Evolutionary conservation across 1,284 basidiomycete species (phyloP).

Genomic region (Cyathus olla): DNA sequence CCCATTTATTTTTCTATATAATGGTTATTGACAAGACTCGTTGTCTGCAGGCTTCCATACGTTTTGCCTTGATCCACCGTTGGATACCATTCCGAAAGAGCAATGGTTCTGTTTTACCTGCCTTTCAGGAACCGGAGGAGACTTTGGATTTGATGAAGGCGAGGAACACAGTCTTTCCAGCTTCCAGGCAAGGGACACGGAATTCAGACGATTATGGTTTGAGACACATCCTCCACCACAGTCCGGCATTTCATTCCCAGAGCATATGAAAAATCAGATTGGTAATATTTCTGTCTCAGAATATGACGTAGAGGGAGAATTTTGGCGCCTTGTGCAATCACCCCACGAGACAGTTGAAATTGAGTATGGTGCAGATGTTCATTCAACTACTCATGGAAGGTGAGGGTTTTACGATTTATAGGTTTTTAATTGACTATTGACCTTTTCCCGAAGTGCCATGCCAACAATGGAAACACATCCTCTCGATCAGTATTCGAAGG

Average conservation of each 20-base stretch:
- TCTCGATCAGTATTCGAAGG: constrained; percentile 86
- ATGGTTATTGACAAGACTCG: constrained; percentile 16
- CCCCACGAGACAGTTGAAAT: constrained; percentile 95
- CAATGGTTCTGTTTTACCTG: constrained; percentile 98
- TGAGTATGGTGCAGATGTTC: constrained; percentile 99
- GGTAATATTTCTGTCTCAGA: constrained; percentile 83
- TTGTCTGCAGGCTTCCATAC: constrained; percentile 87
- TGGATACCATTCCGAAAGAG: constrained; percentile 87
- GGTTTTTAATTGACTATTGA: constrained; percentile 6
- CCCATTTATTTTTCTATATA: constrained; percentile 20
- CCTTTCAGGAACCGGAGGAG: constrained; percentile 93
- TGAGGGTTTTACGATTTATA: constrained; percentile 45
- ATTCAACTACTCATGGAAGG: constrained; percentile 98
- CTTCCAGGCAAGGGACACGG: constrained; percentile 92
- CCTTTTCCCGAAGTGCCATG: constrained; percentile 76
- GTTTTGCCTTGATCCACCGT: constrained; percentile 94
- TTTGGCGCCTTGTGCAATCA: constrained; percentile 96
- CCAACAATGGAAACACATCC: constrained; percentile 96
- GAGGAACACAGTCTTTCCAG: constrained; percentile 94
- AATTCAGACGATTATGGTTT: constrained; percentile 93
- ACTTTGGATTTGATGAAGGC: constrained; percentile 99
- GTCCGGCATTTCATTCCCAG: constrained; percentile 15
- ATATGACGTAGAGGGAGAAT: constrained; percentile 94
- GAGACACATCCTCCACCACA: constrained; percentile 73
- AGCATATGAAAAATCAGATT: constrained; percentile 63